phyloP scores from a whole-genome alignment of 345 rosid species.

The Dimocarpus longan region DNA sequence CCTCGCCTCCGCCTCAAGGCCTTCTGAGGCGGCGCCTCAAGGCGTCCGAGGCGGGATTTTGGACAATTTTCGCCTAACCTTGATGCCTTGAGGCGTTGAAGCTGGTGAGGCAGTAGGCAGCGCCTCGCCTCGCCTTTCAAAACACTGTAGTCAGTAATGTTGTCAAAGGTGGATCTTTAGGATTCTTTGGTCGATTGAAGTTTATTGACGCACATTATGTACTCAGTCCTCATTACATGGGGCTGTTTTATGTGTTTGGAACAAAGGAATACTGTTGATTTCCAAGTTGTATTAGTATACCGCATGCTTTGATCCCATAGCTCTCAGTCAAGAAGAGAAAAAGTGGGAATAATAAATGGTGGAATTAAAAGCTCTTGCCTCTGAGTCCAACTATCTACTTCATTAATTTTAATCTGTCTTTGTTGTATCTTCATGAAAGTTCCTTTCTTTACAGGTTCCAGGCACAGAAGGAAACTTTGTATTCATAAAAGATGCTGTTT shows the following conservation, averaged over 20 bases:
- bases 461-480: conserved; percentile 93
- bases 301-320: background rate
- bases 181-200: background rate
- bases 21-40: no score
- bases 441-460: conserved; percentile 62
- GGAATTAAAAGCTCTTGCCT: background rate
- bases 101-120: no score
- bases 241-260: background rate
- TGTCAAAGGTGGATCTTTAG: background rate
- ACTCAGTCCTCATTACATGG: background rate
- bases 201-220: background rate
- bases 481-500: conserved; percentile 78
- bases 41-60: no score
- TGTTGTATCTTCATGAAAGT: background rate
- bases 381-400: background rate
- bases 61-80: no score
- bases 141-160: background rate
- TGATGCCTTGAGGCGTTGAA: no score
- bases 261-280: background rate
- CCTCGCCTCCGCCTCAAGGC: no score
- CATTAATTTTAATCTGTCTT: background rate
- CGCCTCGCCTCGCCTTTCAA: no score
- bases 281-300: background rate
- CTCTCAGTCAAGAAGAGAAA: background rate
- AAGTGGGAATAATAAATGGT: background rate